Conservation (phyloP, 805 yeast genomes). For the Clavispora phyllophila region DNA sequence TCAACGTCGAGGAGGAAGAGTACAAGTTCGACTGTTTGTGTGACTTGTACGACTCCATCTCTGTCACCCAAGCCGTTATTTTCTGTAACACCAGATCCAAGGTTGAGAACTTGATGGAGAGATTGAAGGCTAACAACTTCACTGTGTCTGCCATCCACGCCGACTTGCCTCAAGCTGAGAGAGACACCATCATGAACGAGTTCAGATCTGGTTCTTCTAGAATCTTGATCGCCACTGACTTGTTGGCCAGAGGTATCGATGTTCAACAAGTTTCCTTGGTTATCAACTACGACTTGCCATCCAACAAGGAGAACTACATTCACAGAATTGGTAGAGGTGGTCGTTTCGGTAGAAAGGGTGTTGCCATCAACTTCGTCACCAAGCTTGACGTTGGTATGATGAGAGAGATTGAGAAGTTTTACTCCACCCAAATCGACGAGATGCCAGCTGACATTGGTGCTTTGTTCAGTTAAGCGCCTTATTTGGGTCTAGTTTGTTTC, state of each 20-base stretch:
- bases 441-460: conserved; percentile 77
- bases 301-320: conserved; percentile 86
- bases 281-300: conserved; percentile 89
- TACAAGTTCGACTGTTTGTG: conserved; percentile 93
- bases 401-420: conserved; percentile 85
- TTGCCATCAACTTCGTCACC: conserved; percentile 91
- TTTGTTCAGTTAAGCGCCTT: conserved; percentile 34
- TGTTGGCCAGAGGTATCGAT: conserved; percentile 72
- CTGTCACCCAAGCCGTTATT: conserved; percentile 95
- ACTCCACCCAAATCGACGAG: conserved; percentile 84
- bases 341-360: conserved; percentile 98
- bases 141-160: conserved; percentile 95
- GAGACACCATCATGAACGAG: conserved; percentile 93
- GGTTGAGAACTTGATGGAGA: conserved; percentile 82
- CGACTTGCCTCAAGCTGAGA: conserved; percentile 89
- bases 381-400: conserved; percentile 66
- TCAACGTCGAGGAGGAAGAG: conserved; percentile 87
- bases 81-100: conserved; percentile 95
- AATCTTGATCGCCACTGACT: conserved; percentile 88
- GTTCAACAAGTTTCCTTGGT: conserved; percentile 96
- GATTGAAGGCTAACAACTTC: conserved; percentile 72
- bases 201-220: conserved; percentile 93
- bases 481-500: not conserved
- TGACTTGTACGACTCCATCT: conserved; percentile 90
- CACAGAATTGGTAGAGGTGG: conserved; percentile 99